Percentiles rank a stretch among this genome's conserved stretches.
Conservation (phyloP, 192 early-diverging fungal species). For the Borealophlyctis nickersoniae region DNA sequence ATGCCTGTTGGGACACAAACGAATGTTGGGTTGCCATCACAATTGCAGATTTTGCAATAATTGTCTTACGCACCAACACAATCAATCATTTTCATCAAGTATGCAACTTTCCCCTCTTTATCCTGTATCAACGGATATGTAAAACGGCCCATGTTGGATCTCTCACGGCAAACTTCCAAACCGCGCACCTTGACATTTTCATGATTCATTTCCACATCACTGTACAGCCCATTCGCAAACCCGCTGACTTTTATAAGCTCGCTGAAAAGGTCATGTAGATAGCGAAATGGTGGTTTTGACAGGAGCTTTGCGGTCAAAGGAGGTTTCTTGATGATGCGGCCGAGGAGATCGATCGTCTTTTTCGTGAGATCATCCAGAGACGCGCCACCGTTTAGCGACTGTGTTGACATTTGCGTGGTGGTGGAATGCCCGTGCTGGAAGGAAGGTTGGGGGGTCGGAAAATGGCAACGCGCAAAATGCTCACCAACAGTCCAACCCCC, state of each 20-base stretch:
- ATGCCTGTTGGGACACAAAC: slow-evolving; percentile 31
- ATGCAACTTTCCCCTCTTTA: slow-evolving; percentile 58
- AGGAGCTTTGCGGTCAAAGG: slow-evolving; percentile 55
- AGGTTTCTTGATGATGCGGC: slow-evolving; percentile 47
- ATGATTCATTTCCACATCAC: slow-evolving; percentile 46
- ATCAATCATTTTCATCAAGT: slow-evolving; percentile 52
- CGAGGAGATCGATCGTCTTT: slow-evolving; percentile 46
- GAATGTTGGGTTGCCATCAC: slow-evolving; percentile 11
- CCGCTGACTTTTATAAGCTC: slow-evolving; percentile 41
- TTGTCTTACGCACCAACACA: slow-evolving; percentile 29
- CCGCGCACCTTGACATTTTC: slow-evolving; percentile 52
- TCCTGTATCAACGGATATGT: slow-evolving; percentile 34
- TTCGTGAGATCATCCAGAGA: slow-evolving; percentile 41
- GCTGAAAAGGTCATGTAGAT: slow-evolving; percentile 54
- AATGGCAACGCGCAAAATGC: too few species aligned
- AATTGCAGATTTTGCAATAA: slow-evolving; percentile 17
- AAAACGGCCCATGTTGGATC: not conserved
- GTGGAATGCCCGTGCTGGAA: too few species aligned
- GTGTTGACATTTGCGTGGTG: slow-evolving; percentile 3
- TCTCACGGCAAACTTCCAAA: not conserved
- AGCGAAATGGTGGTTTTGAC: slow-evolving; percentile 60
- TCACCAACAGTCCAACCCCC: too few species aligned
- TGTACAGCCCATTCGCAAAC: slow-evolving; percentile 46
- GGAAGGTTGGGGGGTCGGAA: too few species aligned
- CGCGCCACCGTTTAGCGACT: not conserved